These are phyloP conservation scores for Paraurostyla sp. DNA, from an alignment of 73 alveolate genomes.

Conservation along the genomic window DNA sequence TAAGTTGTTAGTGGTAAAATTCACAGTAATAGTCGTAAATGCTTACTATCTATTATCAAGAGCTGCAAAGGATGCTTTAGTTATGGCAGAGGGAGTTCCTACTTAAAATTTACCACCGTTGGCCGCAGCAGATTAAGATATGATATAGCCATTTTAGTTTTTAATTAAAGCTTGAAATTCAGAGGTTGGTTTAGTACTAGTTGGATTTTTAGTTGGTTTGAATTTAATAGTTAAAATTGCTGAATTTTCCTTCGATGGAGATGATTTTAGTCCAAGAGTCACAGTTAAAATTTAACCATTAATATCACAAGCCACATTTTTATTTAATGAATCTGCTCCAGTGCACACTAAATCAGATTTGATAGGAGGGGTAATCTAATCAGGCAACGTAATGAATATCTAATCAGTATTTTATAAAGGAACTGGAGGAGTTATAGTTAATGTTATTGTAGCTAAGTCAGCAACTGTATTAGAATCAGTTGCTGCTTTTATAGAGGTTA, in stretches of 20 bases:
- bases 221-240: background rate
- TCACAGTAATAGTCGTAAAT: constrained; percentile 2
- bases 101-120: background rate
- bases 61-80: background rate
- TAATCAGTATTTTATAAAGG: background rate
- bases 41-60: constrained; percentile 20
- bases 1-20: background rate
- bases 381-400: constrained; percentile 14
- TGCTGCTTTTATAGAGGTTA: background rate
- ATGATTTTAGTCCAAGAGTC: background rate
- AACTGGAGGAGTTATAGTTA: background rate
- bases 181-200: constrained; percentile 14
- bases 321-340: constrained; percentile 8
- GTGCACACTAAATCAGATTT: background rate
- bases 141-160: constrained; percentile 4
- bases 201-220: background rate
- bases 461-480: constrained; percentile 14
- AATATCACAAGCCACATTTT: background rate
- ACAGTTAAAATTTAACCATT: background rate
- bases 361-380: background rate
- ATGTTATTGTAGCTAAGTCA: background rate
- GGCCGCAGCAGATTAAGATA: background rate
- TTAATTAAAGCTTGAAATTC: background rate
- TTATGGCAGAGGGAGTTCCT: constrained; percentile 22
- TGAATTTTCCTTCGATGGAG: constrained; percentile 10